Evolutionary conservation across 495 filamentous ascomycete species (phyloP), one percentile per base, ranked within the genome.

Genomic region (Lasiosphaeria miniovina): DNA sequence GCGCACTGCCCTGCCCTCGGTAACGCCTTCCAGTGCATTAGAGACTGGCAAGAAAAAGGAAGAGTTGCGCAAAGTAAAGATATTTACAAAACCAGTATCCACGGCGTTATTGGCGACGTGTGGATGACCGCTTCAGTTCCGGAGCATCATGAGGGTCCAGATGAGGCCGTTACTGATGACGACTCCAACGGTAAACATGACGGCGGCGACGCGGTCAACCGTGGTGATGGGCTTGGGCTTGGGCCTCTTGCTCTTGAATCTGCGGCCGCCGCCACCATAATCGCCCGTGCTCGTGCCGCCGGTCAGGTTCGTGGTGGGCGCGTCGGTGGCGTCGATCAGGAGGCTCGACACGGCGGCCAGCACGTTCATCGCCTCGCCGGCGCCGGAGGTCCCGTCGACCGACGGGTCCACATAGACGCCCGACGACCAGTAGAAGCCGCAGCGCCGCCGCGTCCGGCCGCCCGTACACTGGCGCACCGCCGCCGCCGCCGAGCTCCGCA

Each of bases 401-500:
- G 63, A 74, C 74, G 64, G 86, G 71, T n/a, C 90, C 83, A 74
- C 90, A 90, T 32, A 51, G 5, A 31, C 49, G 24, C 49, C 49
- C 17, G 11, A 12, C n/a, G 24, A 32, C 49, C 49, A 51, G 49
- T 79, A 66, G 48, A 89, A 76, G 1, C 90, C 89, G 65, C 90
- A 95, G 7, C 69, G 74, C 3, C 74, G 75, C 0, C 81, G 76
- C 34, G 81, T 72, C 0, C 67, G 58, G 1, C 82, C 83, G 8
- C 88, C 89, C 1, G 79, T 84, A 63, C 90, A 93, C 50, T 86
- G 82, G 40, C 75, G 74, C 8, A 87, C 87, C 6, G 89, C 90
- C 4, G 86, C 89, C 52, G 74, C 61, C 0, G 86, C 84, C 11
- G 88, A 88, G 1, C 80, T 80, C 7, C 74, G 76, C 10, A 93